phyloP scores from a whole-genome alignment of 208 protist genomes.

The Angomonas ambiguus region DNA sequence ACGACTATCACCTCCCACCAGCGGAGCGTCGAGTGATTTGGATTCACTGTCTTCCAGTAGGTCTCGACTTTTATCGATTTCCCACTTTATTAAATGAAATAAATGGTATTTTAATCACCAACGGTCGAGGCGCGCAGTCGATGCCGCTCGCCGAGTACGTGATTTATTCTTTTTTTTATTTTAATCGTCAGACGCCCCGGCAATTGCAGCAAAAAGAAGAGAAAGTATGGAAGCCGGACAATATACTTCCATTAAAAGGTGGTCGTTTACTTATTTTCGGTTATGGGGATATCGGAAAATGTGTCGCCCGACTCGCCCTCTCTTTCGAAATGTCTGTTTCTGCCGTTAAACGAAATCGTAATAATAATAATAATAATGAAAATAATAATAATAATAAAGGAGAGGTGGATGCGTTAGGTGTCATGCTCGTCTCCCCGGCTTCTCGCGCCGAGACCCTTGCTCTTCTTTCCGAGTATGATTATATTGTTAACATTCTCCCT shows the following conservation, averaged over 20 bases:
- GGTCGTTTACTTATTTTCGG: slow-evolving; percentile 49
- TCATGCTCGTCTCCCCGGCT: neutral
- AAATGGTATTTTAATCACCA: slow-evolving; percentile 26
- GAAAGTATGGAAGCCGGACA: slow-evolving; percentile 39
- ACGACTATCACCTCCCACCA: slow-evolving; percentile 18
- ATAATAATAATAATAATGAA: neutral
- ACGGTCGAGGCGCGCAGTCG: slow-evolving; percentile 29
- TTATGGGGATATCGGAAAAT: slow-evolving; percentile 56
- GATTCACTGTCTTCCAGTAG: slow-evolving; percentile 45
- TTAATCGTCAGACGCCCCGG: slow-evolving; percentile 45
- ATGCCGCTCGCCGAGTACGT: slow-evolving; percentile 49
- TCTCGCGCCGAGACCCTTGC: slow-evolving; percentile 13
- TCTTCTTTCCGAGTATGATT: slow-evolving; percentile 43
- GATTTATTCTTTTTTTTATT: slow-evolving; percentile 53
- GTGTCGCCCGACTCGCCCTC: slow-evolving; percentile 13
- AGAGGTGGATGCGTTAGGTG: too few relatives aligned
- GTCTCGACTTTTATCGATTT: slow-evolving; percentile 37
- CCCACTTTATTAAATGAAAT: slow-evolving; percentile 19
- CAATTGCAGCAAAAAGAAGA: slow-evolving; percentile 24
- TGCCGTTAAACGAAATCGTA: slow-evolving; percentile 20
- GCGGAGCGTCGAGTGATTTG: slow-evolving; percentile 31
- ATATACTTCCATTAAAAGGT: slow-evolving; percentile 29
- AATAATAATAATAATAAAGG: neutral
- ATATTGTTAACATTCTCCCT: slow-evolving; percentile 49
- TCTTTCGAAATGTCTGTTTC: slow-evolving; percentile 36